Base-by-base conservation (phyloP, 1,139 yeast species). In the Kodamaea derodonti region DNA sequence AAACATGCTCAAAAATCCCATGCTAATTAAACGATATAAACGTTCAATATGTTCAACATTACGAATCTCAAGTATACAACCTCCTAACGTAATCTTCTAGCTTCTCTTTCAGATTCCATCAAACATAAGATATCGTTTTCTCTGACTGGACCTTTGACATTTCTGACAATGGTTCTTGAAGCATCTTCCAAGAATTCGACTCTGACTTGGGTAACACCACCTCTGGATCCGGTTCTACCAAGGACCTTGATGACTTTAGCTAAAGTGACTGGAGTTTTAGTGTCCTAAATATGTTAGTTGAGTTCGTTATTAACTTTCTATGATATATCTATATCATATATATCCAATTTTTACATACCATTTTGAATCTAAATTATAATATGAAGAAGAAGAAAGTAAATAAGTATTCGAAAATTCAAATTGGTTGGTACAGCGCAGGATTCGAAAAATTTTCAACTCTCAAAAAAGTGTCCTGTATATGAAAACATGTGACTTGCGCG, bases 201-300 rank as follows among this genome's bases (percentile, higher is more conserved):
- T 77, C 98, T 90, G 72, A 92, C 97, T 78, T 92, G 98, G 75
- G 97, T 92, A 75, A 92, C 98, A 84, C 97, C 97, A 84, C 98
- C 98, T 80, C 97, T 90, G 69, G 97, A 90, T 69, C 97, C 97
- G 82, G 97, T 90, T 79, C 97, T 88, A 72, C 97, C 97, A 74
- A 92, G 83, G 73, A 92, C 97, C 81, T 92, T 92, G 78, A 86
- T 88, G 69, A 92, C 97, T 80, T 88, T 90, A 72, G 97, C 98
- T 75, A 92, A 86, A 77, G 95, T 92, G 65, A 90, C 97, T 72
- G 95, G 96, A 73, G 92, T 82, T 74, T 84, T 84, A 66, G 87
- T 73, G 72, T 83, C 92, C 90, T 70, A 39, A 16, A 27, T 12
- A n/a, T 24, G 34, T 31, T 31, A 31, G 34, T 31, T 24, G 26